phyloP scores from a whole-genome alignment of 164 flowering plant genomes.

The Liriodendron chinense region DNA sequence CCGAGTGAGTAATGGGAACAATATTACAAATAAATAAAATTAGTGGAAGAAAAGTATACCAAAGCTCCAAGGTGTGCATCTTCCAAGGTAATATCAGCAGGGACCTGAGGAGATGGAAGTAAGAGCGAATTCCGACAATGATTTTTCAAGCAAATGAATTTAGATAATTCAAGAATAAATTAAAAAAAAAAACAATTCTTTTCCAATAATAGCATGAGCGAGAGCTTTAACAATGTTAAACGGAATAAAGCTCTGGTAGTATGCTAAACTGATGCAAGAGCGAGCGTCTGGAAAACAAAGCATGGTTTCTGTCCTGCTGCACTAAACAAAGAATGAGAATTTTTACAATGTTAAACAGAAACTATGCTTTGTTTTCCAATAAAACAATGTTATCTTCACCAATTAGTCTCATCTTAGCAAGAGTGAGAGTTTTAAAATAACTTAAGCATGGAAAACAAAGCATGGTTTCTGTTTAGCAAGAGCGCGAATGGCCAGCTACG shows the following conservation, averaged over 20 bases:
- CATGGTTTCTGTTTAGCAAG: no score
- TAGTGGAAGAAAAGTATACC: constrained; percentile 30
- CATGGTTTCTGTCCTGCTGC: no score
- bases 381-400: background rate
- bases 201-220: background rate
- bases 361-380: no score
- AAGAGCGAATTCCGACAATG: background rate
- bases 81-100: constrained; percentile 43
- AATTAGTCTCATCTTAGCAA: background rate
- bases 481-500: no score
- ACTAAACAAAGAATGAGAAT: no score
- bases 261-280: background rate
- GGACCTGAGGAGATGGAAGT: constrained; percentile 51
- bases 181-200: background rate
- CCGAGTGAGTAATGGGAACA: background rate
- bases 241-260: background rate
- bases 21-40: background rate
- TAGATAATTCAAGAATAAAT: background rate
- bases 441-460: no score
- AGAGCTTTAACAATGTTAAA: background rate
- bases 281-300: no score
- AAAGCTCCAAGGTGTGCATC: constrained; percentile 34
- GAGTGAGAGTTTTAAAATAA: no score
- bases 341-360: no score
- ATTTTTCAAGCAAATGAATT: constrained; percentile 3